Conservation (phyloP, 805 yeast species). For the Spathaspora arborariae region DNA sequence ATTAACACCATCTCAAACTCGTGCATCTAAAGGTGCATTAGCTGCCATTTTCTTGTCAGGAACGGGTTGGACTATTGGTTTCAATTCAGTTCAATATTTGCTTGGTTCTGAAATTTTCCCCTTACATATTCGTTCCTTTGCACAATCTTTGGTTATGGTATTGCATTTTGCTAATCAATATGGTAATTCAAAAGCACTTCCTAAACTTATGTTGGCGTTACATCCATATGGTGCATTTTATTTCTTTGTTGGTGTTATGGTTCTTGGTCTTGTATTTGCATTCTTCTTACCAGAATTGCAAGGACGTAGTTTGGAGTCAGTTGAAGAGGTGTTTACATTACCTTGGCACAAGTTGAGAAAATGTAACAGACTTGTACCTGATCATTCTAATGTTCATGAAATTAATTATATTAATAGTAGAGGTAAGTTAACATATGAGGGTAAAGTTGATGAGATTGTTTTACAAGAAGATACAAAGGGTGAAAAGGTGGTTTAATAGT, state of each 20-base stretch:
- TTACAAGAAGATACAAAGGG: neutral
- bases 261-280: constrained; percentile 37
- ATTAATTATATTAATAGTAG: constrained; percentile 14
- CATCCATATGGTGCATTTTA: constrained; percentile 47
- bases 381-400: constrained; percentile 38
- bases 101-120: constrained; percentile 53
- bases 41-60: constrained; percentile 48
- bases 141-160: constrained; percentile 47
- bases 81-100: constrained; percentile 51
- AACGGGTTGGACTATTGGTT: constrained; percentile 55
- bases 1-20: constrained; percentile 25
- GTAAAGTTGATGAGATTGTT: constrained; percentile 1
- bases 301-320: constrained; percentile 45
- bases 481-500: neutral
- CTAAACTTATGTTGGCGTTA: constrained; percentile 44
- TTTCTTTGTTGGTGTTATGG: constrained; percentile 42
- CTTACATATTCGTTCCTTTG: constrained; percentile 43
- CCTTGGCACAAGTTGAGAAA: constrained; percentile 54
- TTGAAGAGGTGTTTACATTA: constrained; percentile 45
- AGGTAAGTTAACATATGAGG: constrained; percentile 7
- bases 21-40: constrained; percentile 44
- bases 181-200: constrained; percentile 51
- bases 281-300: constrained; percentile 46
- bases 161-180: constrained; percentile 53
- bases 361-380: constrained; percentile 50